Base-by-base conservation (phyloP, 257 asterid genomes). In the Anisodus acutangulus region DNA sequence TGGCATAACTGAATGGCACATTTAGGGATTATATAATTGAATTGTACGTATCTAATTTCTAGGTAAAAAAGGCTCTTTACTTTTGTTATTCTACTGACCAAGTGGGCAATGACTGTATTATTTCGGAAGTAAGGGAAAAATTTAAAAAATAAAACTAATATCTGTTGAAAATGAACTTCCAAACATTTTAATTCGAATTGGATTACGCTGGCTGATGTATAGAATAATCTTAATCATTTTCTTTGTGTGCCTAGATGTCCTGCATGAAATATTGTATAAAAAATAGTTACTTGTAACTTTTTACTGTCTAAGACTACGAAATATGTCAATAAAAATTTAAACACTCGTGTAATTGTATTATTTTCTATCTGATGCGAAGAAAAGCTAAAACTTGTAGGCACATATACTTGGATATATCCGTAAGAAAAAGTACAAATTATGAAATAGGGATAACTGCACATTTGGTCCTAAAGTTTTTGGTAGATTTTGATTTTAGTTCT, bases 171-270 rank as follows among this genome's bases (percentile, higher is more conserved):
- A 72, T 6, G 80, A 72, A 45, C n/a, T 72, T 47, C 9, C 39
- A 5, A 47, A 19, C 60, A 45, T 45, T 45, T 45, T 22, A 72
- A 72, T 47, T 47, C 60, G 43, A 47, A 0, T 47, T 19, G 80
- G n/a, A 71, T 39, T 35, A 71, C 39, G 9, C 31, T 43, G 37
- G 13, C n/a, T 47, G 41, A 19, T 35, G 43, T 72, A 47, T 47
- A 19, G 43, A 72, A 12, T 47, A 72, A 72, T 72, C 16, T 71
- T 70, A 17, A 70, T 13, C 58, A 71, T 71, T 71, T 71, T 45
- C 58, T 71, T n/a, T 19, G 80, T 47, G 35, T 31, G 35, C 35
- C 35, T 31, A 31, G 35, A 31, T 31, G 35, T 31, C 35, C 2
- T 31, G 35, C 35, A 31, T 31, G 26, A 22, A 22, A 22, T 22